phyloP scores from a whole-genome alignment of 768 basidiomycete genomes.

The Amanita pallidorosea region DNA sequence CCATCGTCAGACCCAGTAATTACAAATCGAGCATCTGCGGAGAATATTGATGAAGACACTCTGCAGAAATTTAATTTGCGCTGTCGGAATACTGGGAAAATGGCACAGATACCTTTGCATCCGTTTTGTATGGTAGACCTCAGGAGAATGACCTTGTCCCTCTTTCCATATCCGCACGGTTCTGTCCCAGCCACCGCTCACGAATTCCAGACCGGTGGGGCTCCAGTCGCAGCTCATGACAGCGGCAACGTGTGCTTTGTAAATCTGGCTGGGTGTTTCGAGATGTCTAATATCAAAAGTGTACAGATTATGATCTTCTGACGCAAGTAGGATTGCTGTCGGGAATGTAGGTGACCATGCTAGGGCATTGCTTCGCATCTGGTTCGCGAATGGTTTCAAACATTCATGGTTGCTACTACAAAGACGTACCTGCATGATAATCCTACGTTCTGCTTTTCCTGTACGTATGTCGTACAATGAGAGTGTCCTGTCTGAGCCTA shows the following conservation, averaged over 20 bases:
- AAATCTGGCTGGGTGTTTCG: constrained; percentile 75
- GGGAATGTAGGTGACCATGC: constrained; percentile 97
- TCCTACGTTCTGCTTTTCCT: constrained; percentile 86
- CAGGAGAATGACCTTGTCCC: constrained; percentile 68
- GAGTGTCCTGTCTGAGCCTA: constrained; percentile 92
- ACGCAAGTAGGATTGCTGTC: constrained; percentile 85
- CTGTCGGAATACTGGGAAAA: background rate
- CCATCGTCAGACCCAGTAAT: constrained; percentile 90
- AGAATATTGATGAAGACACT: constrained; percentile 82
- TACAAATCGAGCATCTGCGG: constrained; percentile 85
- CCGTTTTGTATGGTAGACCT: constrained; percentile 96
- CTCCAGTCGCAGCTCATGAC: constrained; percentile 98
- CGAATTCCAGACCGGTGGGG: constrained; percentile 92
- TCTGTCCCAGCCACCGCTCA: constrained; percentile 94
- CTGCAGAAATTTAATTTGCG: constrained; percentile 24
- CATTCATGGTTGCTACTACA: background rate
- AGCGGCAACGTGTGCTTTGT: constrained; percentile 94
- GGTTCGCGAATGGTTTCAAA: background rate
- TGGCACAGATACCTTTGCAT: constrained; percentile 76
- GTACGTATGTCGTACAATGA: constrained; percentile 95
- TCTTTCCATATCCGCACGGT: constrained; percentile 91
- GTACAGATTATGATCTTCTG: constrained; percentile 97
- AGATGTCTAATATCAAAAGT: constrained; percentile 93
- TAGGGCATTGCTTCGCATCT: constrained; percentile 85
- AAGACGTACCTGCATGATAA: constrained; percentile 71